These are phyloP conservation scores for Cytospora piceicola DNA, from an alignment of 2,329 filamentous ascomycete species.

Conservation along the genomic window DNA sequence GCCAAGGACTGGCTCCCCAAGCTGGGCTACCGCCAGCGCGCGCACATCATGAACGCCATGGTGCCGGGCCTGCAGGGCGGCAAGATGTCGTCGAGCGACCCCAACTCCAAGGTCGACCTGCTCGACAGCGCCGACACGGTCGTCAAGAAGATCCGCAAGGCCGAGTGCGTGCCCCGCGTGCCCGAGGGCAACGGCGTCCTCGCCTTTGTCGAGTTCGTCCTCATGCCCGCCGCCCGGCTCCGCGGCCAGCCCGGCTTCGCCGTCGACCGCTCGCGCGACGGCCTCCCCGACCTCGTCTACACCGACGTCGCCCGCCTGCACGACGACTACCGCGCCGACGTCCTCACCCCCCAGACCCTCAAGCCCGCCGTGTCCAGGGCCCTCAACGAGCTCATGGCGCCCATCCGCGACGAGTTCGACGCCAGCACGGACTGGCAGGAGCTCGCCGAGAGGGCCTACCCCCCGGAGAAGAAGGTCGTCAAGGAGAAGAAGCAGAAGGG, in stretches of 20 bases:
- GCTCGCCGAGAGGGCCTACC: constrained; percentile 79
- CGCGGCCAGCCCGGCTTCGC: constrained; percentile 65
- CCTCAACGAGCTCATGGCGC: constrained; percentile 73
- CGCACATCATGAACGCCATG: constrained; percentile 69
- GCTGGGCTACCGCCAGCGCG: constrained; percentile 78
- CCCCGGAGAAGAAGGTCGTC: constrained; percentile 67
- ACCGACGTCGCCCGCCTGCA: constrained; percentile 73
- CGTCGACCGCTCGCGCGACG: constrained; percentile 68
- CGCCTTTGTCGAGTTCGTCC: constrained; percentile 82
- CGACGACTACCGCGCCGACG: constrained; percentile 78
- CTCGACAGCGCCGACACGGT: constrained; percentile 77
- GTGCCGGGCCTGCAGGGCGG: constrained; percentile 78
- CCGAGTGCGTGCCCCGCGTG: constrained; percentile 73
- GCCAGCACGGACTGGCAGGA: constrained; percentile 72
- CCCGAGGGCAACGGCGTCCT: constrained; percentile 87
- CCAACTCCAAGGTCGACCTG: constrained; percentile 87
- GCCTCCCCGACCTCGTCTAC: constrained; percentile 76
- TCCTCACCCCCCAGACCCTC: constrained; percentile 82
- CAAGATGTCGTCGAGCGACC: constrained; percentile 78
- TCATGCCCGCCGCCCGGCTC: constrained; percentile 77
- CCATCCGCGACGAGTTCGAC: constrained; percentile 73
- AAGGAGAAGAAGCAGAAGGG: constrained; percentile 80
- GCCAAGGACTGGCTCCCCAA: constrained; percentile 85
- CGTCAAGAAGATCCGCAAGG: constrained; percentile 83
- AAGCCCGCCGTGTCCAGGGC: constrained; percentile 82